These are phyloP conservation scores for Pulveroboletus ravenelii DNA, from an alignment of 768 basidiomycete species.

Conservation along the genomic window DNA sequence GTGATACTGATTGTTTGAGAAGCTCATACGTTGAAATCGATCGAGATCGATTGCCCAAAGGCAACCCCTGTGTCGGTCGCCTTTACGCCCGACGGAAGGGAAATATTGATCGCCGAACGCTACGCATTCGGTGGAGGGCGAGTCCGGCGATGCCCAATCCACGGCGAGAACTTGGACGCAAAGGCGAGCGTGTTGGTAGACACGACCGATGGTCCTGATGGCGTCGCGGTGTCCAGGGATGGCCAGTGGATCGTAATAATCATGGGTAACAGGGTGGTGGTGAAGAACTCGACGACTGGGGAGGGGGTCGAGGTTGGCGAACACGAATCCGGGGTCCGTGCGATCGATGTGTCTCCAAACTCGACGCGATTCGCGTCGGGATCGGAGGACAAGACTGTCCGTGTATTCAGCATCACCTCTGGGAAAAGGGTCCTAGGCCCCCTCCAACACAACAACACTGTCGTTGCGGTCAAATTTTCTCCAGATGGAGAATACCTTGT, in stretches of 20 bases:
- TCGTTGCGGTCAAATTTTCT: constrained; percentile 7
- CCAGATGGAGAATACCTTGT: not conserved
- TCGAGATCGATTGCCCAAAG: constrained; percentile 5
- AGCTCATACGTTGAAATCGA: not conserved
- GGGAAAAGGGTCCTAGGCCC: constrained; percentile 2
- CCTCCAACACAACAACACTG: not conserved
- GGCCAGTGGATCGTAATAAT: constrained; percentile 7
- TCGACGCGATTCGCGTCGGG: constrained; percentile 8
- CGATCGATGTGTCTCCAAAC: constrained; percentile 10
- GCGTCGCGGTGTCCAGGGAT: constrained; percentile 5
- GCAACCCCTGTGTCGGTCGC: constrained; percentile 3
- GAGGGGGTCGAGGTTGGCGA: constrained; percentile 1
- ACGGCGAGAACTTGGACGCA: not conserved
- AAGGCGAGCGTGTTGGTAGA: not conserved
- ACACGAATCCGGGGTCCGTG: not conserved
- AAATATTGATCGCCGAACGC: constrained; percentile 5
- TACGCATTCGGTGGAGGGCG: not conserved
- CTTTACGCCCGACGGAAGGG: constrained; percentile 2
- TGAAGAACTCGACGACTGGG: constrained; percentile 3
- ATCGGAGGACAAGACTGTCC: constrained; percentile 6
- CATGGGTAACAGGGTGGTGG: not conserved
- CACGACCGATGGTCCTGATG: not conserved
- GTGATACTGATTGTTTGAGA: not conserved
- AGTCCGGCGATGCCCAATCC: constrained; percentile 1
- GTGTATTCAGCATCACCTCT: constrained; percentile 3